Percentiles rank a stretch among this genome's conserved stretches.
These are phyloP conservation scores for Brassica napus DNA, from an alignment of 345 rosid species.

Conservation along the genomic window DNA sequence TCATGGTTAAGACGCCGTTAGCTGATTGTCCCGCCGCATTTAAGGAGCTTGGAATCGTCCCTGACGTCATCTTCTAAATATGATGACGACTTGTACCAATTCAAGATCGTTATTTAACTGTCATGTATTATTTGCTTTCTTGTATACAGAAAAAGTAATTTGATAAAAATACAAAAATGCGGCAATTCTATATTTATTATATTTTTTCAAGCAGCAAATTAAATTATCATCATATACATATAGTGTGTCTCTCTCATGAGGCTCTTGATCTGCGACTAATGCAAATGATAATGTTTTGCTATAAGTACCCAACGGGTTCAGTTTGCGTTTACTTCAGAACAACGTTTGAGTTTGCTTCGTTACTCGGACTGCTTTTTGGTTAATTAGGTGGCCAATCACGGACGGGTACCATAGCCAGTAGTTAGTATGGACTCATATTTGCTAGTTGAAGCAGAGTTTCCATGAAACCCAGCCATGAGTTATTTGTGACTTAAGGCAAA, in stretches of 20 bases:
- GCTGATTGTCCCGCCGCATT: constrained; percentile 52
- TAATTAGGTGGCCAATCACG: constrained; percentile 38
- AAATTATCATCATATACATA: background rate
- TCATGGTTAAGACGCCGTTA: constrained; percentile 49
- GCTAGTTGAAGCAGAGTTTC: constrained; percentile 52
- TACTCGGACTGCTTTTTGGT: constrained; percentile 12
- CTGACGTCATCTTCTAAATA: constrained; percentile 27
- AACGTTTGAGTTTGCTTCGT: constrained; percentile 13
- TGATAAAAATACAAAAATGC: background rate
- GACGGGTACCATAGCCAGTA: constrained; percentile 38
- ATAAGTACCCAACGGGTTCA: constrained; percentile 16
- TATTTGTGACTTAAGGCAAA: constrained; percentile 70
- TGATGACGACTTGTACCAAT: constrained; percentile 6
- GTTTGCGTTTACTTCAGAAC: constrained; percentile 15
- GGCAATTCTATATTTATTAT: background rate
- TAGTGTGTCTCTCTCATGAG: constrained; percentile 15
- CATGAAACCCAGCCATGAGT: constrained; percentile 66
- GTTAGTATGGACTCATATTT: constrained; percentile 47
- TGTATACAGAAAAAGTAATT: background rate
- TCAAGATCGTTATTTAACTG: constrained; percentile 17
- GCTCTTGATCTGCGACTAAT: background rate
- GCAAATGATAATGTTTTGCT: constrained; percentile 15
- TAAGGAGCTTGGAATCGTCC: constrained; percentile 54
- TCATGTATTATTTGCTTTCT: background rate
- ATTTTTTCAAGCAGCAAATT: background rate